phyloP scores from a whole-genome alignment of 805 yeast genomes.

The Saccharomycopsis lassenensis region DNA sequence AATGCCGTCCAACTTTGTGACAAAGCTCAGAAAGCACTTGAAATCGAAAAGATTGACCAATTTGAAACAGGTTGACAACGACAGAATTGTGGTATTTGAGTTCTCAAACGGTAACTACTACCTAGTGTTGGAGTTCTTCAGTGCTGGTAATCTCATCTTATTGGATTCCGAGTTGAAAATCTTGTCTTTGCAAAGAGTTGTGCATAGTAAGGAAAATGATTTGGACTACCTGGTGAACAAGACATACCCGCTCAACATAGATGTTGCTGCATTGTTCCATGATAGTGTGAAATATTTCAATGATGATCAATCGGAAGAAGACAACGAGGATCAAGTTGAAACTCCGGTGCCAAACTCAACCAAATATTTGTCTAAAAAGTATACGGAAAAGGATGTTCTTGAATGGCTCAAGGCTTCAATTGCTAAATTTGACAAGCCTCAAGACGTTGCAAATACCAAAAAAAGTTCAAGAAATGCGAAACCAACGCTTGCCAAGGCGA shows the following conservation, averaged over 20 bases:
- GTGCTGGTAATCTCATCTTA: conserved; percentile 85
- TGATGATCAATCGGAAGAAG: conserved; percentile 5
- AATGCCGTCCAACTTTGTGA: conserved; percentile 75
- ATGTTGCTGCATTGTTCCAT: conserved; percentile 34
- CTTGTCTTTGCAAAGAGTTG: conserved; percentile 66
- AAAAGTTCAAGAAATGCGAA: conserved; percentile 26
- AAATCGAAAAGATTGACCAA: conserved; percentile 68
- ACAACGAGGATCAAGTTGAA: background rate
- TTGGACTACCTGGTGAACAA: conserved; percentile 63
- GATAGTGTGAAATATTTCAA: conserved; percentile 13
- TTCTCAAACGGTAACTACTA: conserved; percentile 75
- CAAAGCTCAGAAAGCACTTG: conserved; percentile 77
- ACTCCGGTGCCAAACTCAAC: conserved; percentile 4
- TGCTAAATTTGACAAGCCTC: conserved; percentile 23
- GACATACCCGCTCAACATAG: conserved; percentile 49
- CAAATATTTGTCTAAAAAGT: conserved; percentile 23
- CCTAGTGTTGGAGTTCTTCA: conserved; percentile 81
- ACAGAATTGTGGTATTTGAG: conserved; percentile 72
- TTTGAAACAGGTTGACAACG: conserved; percentile 64
- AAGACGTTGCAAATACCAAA: conserved; percentile 13
- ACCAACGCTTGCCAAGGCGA: conserved; percentile 55
- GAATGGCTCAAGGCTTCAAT: too few species aligned
- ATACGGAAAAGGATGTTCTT: conserved; percentile 24
- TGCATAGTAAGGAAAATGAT: conserved; percentile 57
- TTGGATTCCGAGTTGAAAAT: conserved; percentile 61